Percentiles rank a stretch among this genome's conserved stretches.
phyloP scores from a whole-genome alignment of 352 stramenopile genomes.

The Globisporangium takayamanum region DNA sequence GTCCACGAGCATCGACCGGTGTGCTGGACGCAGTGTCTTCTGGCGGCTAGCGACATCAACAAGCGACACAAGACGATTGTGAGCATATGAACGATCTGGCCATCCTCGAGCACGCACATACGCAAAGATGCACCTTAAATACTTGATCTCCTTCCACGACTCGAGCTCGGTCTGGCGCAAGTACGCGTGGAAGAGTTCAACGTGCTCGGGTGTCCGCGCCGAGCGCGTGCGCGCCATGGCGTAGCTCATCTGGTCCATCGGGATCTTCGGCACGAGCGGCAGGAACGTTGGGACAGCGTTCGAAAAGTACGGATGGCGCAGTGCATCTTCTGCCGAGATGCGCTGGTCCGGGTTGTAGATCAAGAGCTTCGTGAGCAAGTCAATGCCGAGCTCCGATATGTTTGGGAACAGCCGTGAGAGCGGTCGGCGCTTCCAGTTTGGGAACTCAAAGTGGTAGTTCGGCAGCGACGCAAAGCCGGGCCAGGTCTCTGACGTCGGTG shows the following conservation, averaged over 20 bases:
- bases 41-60: constrained; percentile 37
- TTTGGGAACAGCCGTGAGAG: constrained; percentile 64
- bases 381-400: constrained; percentile 65
- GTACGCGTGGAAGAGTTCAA: constrained; percentile 75
- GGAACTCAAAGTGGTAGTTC: constrained; percentile 93
- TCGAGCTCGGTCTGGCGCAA: constrained; percentile 71
- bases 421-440: constrained; percentile 65
- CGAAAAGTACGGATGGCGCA: constrained; percentile 79
- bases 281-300: constrained; percentile 33
- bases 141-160: constrained; percentile 85
- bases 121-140: constrained; percentile 49
- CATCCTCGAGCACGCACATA: not conserved
- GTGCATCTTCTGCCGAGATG: constrained; percentile 75
- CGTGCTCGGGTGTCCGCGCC: constrained; percentile 57
- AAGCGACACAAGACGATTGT: not conserved
- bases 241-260: constrained; percentile 78
- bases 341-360: constrained; percentile 80
- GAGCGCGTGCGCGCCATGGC: constrained; percentile 38
- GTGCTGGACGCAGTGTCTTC: constrained; percentile 73
- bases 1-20: constrained; percentile 89
- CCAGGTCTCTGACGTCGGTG: constrained; percentile 95
- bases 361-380: constrained; percentile 69
- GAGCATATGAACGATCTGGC: not conserved
- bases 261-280: constrained; percentile 53
- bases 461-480: constrained; percentile 95